A percentile compares a stretch with the other conserved stretches of the same genome.
Evolutionary conservation across 148 eudicot species (phyloP).

Genomic region (Cornus florida): DNA sequence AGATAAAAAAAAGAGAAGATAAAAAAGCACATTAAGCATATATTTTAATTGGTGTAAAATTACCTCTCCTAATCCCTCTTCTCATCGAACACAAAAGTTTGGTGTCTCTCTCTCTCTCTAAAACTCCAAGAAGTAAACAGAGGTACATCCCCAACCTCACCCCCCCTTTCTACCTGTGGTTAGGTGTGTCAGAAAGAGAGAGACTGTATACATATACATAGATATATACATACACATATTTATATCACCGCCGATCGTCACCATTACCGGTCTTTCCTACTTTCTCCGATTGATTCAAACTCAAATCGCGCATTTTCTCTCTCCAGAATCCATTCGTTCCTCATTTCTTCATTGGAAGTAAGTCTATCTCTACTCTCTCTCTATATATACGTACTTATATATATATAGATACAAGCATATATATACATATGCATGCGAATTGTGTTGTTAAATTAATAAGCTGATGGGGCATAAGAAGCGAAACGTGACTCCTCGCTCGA

Average conservation of each 20-base stretch:
- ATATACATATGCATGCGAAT: constrained; percentile 22
- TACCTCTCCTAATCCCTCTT: no score
- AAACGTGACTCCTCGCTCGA: constrained; percentile 45
- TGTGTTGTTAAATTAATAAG: constrained; percentile 22
- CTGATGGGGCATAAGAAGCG: constrained; percentile 69
- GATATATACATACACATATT: not conserved
- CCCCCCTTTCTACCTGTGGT: not conserved
- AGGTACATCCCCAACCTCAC: not conserved
- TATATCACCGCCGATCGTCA: constrained; percentile 7
- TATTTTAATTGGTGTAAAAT: no score
- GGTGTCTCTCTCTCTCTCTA: not conserved
- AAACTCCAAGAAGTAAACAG: not conserved
- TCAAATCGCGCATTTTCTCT: not conserved
- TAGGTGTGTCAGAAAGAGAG: not conserved
- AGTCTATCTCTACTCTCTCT: constrained; percentile 6
- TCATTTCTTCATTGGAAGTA: constrained; percentile 11
- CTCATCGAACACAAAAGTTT: no score
- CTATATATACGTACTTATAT: not conserved
- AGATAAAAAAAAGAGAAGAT: no score
- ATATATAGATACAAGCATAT: no score
- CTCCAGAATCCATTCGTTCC: not conserved
- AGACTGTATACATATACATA: not conserved
- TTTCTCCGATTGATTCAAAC: constrained; percentile 3
- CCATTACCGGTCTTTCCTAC: constrained; percentile 1
- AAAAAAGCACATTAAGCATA: no score